phyloP scores from a whole-genome alignment of 345 rosid genomes.

The Draba incana region DNA sequence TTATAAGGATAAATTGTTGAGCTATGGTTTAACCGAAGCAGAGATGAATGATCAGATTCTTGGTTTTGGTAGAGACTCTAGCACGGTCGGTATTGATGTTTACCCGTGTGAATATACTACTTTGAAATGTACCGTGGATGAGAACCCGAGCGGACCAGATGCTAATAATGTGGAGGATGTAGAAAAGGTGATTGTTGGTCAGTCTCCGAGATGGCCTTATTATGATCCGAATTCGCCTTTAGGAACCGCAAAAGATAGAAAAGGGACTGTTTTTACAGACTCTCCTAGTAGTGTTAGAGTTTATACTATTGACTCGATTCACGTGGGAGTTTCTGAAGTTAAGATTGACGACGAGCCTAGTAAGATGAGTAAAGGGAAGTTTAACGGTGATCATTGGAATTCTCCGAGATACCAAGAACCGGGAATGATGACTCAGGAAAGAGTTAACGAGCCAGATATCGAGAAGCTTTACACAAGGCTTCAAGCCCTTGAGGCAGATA shows the following conservation, averaged over 20 bases:
- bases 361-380: slow-evolving; percentile 27
- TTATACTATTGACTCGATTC: slow-evolving; percentile 74
- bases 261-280: slow-evolving; percentile 48
- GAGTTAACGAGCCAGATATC: slow-evolving; percentile 66
- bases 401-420: slow-evolving; percentile 52
- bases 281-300: slow-evolving; percentile 74
- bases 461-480: slow-evolving; percentile 86
- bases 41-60: slow-evolving; percentile 65
- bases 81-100: slow-evolving; percentile 50
- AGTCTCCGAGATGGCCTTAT: slow-evolving; percentile 64
- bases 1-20: slow-evolving; percentile 77
- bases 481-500: slow-evolving; percentile 95
- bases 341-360: slow-evolving; percentile 43
- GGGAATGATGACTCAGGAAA: slow-evolving; percentile 45
- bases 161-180: slow-evolving; percentile 50
- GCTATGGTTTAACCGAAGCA: slow-evolving; percentile 70
- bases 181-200: slow-evolving; percentile 66
- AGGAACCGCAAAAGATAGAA: slow-evolving; percentile 52
- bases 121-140: slow-evolving; percentile 62
- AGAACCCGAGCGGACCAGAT: slow-evolving; percentile 47
- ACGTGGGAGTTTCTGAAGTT: slow-evolving; percentile 53
- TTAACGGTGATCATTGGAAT: slow-evolving; percentile 48
- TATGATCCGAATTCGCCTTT: slow-evolving; percentile 51
- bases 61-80: slow-evolving; percentile 47
- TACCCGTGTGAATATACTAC: slow-evolving; percentile 60